Evolutionary conservation across 768 basidiomycete species (phyloP).

Genomic region (Boletus bicolor): DNA sequence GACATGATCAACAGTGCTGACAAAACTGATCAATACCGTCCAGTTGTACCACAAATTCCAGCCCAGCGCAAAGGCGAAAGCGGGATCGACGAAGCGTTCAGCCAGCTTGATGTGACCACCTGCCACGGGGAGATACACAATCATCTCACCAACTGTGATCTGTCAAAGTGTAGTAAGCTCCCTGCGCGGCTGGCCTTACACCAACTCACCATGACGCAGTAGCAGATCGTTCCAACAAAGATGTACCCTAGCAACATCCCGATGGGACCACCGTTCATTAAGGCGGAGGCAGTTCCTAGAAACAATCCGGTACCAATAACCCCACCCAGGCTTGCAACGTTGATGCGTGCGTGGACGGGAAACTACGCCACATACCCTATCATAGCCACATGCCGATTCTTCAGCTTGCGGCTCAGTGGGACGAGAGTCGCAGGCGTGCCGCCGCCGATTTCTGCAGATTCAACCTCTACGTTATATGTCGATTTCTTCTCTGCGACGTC

Average conservation of each 20-base stretch:
- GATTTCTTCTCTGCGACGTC: background rate
- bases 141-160: constrained; percentile 40
- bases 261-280: constrained; percentile 39
- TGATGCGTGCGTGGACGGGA: background rate
- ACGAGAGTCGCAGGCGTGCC: background rate
- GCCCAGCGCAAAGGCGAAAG: constrained; percentile 39
- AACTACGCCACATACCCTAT: constrained; percentile 18
- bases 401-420: constrained; percentile 21
- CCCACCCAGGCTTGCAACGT: constrained; percentile 24
- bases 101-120: constrained; percentile 45
- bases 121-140: constrained; percentile 40
- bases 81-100: constrained; percentile 42
- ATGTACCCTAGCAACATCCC: constrained; percentile 42
- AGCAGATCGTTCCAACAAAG: constrained; percentile 31
- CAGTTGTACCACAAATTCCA: constrained; percentile 40
- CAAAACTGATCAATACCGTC: constrained; percentile 17
- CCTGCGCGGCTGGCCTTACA: no score
- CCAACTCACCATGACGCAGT: constrained; percentile 31
- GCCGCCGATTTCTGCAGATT: background rate
- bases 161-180: background rate
- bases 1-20: constrained; percentile 11
- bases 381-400: constrained; percentile 28
- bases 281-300: constrained; percentile 27
- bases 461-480: background rate
- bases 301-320: constrained; percentile 37